These are phyloP conservation scores for Calocybe gangraenosa DNA, from an alignment of 768 basidiomycete species.

Conservation along the genomic window DNA sequence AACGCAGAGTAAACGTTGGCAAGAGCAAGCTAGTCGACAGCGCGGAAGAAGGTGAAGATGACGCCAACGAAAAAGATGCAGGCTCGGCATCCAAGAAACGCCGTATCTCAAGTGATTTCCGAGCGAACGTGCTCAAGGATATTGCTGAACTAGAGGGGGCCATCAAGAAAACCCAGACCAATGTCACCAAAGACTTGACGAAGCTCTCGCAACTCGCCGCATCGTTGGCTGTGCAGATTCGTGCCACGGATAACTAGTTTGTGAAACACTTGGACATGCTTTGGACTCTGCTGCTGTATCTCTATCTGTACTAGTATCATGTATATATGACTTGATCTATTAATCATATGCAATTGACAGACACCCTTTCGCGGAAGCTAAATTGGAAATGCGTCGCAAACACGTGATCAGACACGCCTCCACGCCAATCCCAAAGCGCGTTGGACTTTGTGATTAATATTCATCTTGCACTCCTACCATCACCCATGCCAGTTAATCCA, in stretches of 20 bases:
- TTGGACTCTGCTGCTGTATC: slow-evolving; percentile 10
- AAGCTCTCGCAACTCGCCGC: slow-evolving; percentile 29
- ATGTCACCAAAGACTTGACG: slow-evolving; percentile 30
- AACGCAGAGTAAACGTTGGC: slow-evolving; percentile 18
- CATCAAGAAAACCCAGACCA: slow-evolving; percentile 28
- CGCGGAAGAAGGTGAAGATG: slow-evolving; percentile 28
- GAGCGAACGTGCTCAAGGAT: slow-evolving; percentile 28
- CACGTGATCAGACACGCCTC: too few species aligned
- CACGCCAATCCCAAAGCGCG: too few species aligned
- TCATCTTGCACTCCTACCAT: too few species aligned
- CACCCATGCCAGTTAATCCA: slow-evolving; percentile 25
- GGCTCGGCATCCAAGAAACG: slow-evolving; percentile 28
- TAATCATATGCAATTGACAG: too few species aligned
- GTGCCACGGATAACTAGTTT: slow-evolving; percentile 24
- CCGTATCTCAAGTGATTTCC: slow-evolving; percentile 19
- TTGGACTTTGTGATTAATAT: too few species aligned
- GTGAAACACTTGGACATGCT: background rate
- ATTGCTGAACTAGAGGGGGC: slow-evolving; percentile 32
- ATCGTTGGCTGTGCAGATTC: slow-evolving; percentile 24
- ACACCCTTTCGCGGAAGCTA: background rate
- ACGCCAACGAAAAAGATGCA: slow-evolving; percentile 29
- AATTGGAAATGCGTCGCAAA: background rate
- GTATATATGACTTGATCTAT: too few species aligned
- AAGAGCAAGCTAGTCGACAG: slow-evolving; percentile 30
- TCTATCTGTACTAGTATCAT: slow-evolving; percentile 4